A percentile compares a stretch with the other conserved stretches of the same genome.
phyloP scores from a whole-genome alignment of 2,329 filamentous ascomycete genomes.

The Sporothrix globosa region DNA sequence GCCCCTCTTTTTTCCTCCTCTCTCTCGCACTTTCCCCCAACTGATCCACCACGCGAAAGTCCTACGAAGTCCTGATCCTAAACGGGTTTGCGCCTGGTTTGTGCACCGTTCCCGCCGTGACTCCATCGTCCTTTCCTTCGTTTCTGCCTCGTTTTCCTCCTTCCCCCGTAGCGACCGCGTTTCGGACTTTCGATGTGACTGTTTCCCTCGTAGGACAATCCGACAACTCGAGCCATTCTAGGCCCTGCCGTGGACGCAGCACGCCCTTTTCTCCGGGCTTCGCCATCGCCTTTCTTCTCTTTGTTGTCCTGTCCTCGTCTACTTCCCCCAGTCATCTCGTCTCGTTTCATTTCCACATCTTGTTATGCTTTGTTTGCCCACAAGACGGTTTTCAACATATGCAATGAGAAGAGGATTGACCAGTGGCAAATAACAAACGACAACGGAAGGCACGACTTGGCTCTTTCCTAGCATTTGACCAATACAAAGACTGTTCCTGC shows the following conservation, averaged over 20 bases:
- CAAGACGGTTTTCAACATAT: slow-evolving; percentile 11
- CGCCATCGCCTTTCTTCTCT: background rate
- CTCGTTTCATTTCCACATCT: background rate
- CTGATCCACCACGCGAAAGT: slow-evolving; percentile 30
- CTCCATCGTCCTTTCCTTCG: background rate
- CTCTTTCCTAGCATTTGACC: slow-evolving; percentile 14
- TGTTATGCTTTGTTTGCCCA: slow-evolving; percentile 3
- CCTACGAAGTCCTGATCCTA: slow-evolving; percentile 33
- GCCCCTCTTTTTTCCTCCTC: background rate
- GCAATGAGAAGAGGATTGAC: slow-evolving; percentile 20
- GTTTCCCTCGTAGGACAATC: slow-evolving; percentile 25
- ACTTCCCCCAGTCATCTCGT: slow-evolving; percentile 3
- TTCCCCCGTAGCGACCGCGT: slow-evolving; percentile 5
- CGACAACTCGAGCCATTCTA: slow-evolving; percentile 9
- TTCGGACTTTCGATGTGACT: slow-evolving; percentile 10
- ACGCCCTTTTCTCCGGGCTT: background rate
- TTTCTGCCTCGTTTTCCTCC: slow-evolving; percentile 12
- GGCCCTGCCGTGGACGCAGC: slow-evolving; percentile 14
- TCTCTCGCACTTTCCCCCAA: slow-evolving; percentile 17
- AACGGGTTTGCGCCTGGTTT: slow-evolving; percentile 1
- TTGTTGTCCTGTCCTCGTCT: slow-evolving; percentile 18
- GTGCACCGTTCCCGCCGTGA: slow-evolving; percentile 14
- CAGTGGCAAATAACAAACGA: slow-evolving; percentile 31
- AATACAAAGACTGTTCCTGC: slow-evolving; percentile 12
- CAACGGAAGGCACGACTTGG: slow-evolving; percentile 28